Base-by-base conservation (phyloP, 257 asterid species). In the Fraxinus anomala region DNA sequence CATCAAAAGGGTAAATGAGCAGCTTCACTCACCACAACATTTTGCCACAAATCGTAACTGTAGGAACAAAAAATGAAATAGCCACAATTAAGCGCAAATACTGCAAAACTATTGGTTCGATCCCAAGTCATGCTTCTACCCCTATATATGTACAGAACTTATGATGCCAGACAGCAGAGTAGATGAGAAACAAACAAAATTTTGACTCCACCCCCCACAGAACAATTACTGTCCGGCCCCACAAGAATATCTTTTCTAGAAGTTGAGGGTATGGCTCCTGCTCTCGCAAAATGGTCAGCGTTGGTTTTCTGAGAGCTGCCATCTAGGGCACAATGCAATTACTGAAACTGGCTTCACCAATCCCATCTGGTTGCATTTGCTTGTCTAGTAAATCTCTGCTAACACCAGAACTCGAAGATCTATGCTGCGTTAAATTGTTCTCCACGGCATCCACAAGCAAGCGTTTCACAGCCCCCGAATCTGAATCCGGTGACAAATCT, bases 401-500 rank as follows among this genome's bases (percentile, higher is more conserved):
- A 70, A 72, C 83, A 65, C 81, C 81, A 2, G 81, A 59, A 70
- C 71, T 77, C n/a, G 85, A 47, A 6, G 73, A 28, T 40, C 72
- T 85, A 72, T 77, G 87, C 72, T 83, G 88, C 84, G 73, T 82
- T 76, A 74, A 72, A 56, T 73, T 70, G 76, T 69, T 81, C 59
- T 86, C 90, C 5, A 78, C 81, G 17, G 82, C 40, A 61, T 70
- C 79, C 31, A 75, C 75, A 47, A 76, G 56, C 33, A 72, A 26
- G 76, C 63, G 59, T 61, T 83, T 73, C 70, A 40, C 17, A 74
- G 82, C 73, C 31, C 86, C 86, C 12, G 82, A 80, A 81, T 83
- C 88, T 10, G 88, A 79, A 42, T 82, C 72, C 33, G 91, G 90
- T 13, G 92, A 86, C 56, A 69, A 49, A 61, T 89, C 98, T 44